Conservation (phyloP, 164 flowering plant genomes). For the Magnolia sinica region DNA sequence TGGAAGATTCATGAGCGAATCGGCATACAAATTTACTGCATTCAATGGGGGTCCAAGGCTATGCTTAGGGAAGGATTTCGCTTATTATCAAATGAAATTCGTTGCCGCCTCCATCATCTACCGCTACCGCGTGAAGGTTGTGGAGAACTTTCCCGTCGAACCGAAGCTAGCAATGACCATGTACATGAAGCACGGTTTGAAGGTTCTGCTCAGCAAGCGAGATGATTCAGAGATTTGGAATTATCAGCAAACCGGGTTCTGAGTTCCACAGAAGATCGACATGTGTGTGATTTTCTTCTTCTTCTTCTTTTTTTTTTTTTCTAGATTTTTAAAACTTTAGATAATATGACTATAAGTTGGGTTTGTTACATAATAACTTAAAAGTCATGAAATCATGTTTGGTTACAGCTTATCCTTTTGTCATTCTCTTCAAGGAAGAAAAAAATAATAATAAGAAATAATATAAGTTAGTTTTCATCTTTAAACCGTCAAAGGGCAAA, state of each 20-base stretch:
- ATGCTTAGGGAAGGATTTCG: slow-evolving; percentile 93
- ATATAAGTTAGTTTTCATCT: too few species aligned
- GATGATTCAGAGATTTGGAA: slow-evolving; percentile 16
- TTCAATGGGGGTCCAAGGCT: slow-evolving; percentile 95
- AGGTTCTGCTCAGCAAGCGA: slow-evolving; percentile 57
- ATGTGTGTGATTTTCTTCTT: background rate
- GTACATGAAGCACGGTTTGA: slow-evolving; percentile 93
- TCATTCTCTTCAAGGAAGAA: too few species aligned
- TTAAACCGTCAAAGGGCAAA: too few species aligned
- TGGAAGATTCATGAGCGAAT: slow-evolving; percentile 78
- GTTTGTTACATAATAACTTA: background rate
- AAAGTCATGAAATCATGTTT: background rate
- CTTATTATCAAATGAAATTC: slow-evolving; percentile 88
- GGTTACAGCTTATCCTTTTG: too few species aligned
- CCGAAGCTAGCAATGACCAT: slow-evolving; percentile 86
- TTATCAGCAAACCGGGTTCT: background rate
- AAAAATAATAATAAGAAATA: too few species aligned
- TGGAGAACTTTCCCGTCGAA: slow-evolving; percentile 47
- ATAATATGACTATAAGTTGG: background rate
- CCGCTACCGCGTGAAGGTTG: slow-evolving; percentile 64
- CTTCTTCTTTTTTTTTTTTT: too few species aligned
- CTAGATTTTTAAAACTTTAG: background rate
- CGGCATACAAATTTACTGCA: slow-evolving; percentile 87
- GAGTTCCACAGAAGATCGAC: background rate
- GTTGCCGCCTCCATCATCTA: slow-evolving; percentile 69